A percentile compares a stretch with the other conserved stretches of the same genome.
Evolutionary conservation across 177 flowering plant species (phyloP).

Genomic region (Vitis hybrid): DNA sequence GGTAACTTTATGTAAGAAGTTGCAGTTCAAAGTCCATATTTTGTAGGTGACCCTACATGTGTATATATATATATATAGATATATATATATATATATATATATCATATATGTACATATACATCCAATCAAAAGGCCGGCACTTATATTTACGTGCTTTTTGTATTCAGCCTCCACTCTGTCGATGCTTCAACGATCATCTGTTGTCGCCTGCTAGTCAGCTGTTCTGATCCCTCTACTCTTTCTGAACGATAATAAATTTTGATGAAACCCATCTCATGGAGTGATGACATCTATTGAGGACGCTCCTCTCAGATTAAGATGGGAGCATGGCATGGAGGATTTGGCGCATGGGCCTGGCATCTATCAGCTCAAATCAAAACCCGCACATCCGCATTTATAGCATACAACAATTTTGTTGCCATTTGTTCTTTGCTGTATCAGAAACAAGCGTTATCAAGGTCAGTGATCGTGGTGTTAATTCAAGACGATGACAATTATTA

Average conservation of each 20-base stretch:
- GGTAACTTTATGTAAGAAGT: neutral
- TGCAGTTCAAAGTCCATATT: neutral
- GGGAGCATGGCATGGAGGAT: neutral
- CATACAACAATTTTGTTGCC: constrained; percentile 76
- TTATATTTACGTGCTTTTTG: constrained; percentile 11
- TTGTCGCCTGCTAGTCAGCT: neutral
- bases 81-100: too few species aligned
- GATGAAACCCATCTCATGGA: too few species aligned
- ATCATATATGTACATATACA: constrained; percentile 9
- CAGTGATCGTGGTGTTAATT: neutral
- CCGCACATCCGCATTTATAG: constrained; percentile 93
- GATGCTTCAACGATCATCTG: constrained; percentile 3
- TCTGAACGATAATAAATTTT: too few species aligned
- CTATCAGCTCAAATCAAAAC: constrained; percentile 84
- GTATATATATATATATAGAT: too few species aligned
- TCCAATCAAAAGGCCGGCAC: neutral
- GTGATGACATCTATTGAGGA: too few species aligned
- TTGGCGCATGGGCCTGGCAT: neutral
- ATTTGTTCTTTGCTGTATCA: constrained; percentile 85
- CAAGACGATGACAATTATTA: neutral
- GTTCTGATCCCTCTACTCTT: too few species aligned
- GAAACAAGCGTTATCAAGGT: neutral
- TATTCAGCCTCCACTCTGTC: neutral
- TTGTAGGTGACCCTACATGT: neutral
- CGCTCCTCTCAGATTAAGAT: neutral